These are phyloP conservation scores for Orobanche coerulescens DNA, from an alignment of 257 asterid genomes.

Conservation along the genomic window DNA sequence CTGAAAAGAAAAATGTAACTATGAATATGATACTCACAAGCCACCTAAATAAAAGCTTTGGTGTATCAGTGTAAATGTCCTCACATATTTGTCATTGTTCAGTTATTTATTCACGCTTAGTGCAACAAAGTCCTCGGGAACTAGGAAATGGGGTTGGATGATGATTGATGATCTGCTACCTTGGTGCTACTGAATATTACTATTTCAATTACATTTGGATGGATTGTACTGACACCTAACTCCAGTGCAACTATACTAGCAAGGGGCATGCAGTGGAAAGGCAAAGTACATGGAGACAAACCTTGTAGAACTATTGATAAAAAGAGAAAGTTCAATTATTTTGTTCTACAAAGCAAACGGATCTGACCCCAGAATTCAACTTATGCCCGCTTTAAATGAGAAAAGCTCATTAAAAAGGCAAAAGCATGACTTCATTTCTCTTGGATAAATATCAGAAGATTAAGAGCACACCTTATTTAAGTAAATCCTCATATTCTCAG, in stretches of 20 bases:
- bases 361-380: background rate
- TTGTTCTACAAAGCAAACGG: too few species aligned
- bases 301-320: too few species aligned
- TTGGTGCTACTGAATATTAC: background rate
- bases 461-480: slow-evolving; percentile 52
- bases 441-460: slow-evolving; percentile 3
- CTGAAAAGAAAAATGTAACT: background rate
- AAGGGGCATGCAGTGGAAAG: background rate
- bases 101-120: background rate
- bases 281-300: background rate
- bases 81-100: background rate
- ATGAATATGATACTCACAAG: background rate
- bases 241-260: background rate
- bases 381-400: background rate
- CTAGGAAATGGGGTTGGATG: background rate
- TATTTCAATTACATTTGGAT: background rate
- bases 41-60: background rate
- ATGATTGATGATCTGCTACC: slow-evolving; percentile 10
- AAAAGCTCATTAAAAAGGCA: slow-evolving; percentile 2
- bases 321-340: too few species aligned
- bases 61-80: background rate
- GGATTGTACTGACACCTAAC: background rate
- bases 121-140: slow-evolving; percentile 1
- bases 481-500: slow-evolving; percentile 40
- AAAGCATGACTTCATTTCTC: background rate